phyloP scores from a whole-genome alignment of 306 rosid genomes.

The Betula pendula region DNA sequence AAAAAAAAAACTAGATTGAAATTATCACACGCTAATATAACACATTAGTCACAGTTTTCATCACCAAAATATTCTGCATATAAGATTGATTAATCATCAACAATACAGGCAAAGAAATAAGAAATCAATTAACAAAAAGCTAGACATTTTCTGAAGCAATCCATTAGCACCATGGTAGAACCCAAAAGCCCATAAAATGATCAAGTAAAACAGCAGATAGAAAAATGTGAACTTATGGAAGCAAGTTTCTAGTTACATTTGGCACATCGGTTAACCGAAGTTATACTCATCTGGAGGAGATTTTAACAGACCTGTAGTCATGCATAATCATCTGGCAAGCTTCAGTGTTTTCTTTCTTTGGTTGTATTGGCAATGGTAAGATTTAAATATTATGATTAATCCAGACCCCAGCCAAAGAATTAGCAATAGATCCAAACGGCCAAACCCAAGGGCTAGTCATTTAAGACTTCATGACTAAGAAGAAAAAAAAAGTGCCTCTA shows the following conservation, averaged over 20 bases:
- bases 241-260: neutral
- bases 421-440: neutral
- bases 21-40: neutral
- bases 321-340: neutral
- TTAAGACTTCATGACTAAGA: neutral
- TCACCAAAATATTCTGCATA: neutral
- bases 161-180: neutral
- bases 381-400: neutral
- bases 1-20: slow-evolving; percentile 12
- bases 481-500: neutral
- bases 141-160: neutral
- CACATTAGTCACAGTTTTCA: neutral
- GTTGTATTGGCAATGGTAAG: neutral
- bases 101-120: neutral
- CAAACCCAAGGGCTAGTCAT: neutral
- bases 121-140: neutral
- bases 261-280: neutral
- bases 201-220: neutral
- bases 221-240: neutral
- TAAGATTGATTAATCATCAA: neutral
- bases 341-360: neutral
- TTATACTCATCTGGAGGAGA: neutral
- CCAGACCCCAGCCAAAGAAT: neutral
- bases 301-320: neutral
- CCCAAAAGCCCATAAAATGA: neutral